Base-by-base conservation (phyloP, 2,329 filamentous ascomycete species). In the Aureobasidium subglaciale region DNA sequence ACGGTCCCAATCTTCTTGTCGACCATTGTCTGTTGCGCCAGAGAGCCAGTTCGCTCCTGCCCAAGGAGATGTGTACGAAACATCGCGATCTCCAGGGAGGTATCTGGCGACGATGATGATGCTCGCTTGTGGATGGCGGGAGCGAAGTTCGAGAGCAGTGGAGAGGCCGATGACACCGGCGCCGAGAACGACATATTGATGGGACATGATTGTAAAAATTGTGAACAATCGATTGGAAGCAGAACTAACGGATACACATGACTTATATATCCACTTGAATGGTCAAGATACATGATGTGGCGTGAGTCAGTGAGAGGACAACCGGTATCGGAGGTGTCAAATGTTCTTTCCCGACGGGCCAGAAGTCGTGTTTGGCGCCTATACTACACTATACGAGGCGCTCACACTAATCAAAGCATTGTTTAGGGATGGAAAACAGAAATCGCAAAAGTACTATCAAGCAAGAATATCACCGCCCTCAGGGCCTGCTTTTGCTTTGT, bases 1-100 rank as follows among this genome's bases (percentile, higher is more conserved):
- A 3, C 11, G 4, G 20, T 56, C 54, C 25, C 54, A 41, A 3
- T 27, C 24, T 49, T 56, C 54, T 34, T 56, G 54, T 18, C 16
- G 15, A 1, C 54, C 54, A 5, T 56, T 56, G 35, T 56, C 79
- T 38, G 85, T 81, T 59, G 50, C 84, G 59, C 64, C 88, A 84
- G 86, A 88, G 59, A 85, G 68, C 63, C 83, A 84, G 64, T 91
- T 90, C 59, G 88, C 88, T 9, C 88, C 88, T 4, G 88, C 88
- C 85, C 88, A 92, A 1, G 88, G 88, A 4, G 88, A 92, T 1
- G 87, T 84, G 68, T 95, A 95, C 73, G 91, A 85, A 62, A 89
- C 84, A 61, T 90, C 85, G 70, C 89, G 90, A 72, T 95, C 90
- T 30, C 90, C 90, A 0, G 90, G 90, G 84, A 95, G 90, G 67